Conservation (phyloP, 2,329 filamentous ascomycete species). For the Nothopassalora personata region DNA sequence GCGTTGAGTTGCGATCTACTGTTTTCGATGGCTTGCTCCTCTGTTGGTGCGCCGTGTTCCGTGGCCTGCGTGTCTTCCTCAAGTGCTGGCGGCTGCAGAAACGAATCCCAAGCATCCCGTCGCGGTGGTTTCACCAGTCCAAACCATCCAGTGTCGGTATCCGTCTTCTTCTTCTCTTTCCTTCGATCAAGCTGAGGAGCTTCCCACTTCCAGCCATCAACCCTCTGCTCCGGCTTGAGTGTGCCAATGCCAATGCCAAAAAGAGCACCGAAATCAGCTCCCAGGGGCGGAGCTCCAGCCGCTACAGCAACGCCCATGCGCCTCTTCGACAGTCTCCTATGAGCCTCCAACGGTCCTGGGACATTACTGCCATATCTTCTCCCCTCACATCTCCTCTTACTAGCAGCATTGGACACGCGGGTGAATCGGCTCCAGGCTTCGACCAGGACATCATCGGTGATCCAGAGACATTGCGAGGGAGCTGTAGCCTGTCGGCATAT, state of each 20-base stretch:
- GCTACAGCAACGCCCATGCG: slow-evolving; percentile 42
- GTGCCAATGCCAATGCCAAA: slow-evolving; percentile 22
- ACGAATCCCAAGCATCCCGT: slow-evolving; percentile 9
- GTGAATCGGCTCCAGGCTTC: slow-evolving; percentile 49
- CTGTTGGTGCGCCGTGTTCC: slow-evolving; percentile 6
- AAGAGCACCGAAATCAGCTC: slow-evolving; percentile 27
- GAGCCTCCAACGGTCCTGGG: slow-evolving; percentile 59
- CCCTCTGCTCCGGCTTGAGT: slow-evolving; percentile 5
- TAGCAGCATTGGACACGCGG: slow-evolving; percentile 30
- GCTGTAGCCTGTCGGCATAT: slow-evolving; percentile 14
- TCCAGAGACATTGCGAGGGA: slow-evolving; percentile 49
- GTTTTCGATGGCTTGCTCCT: slow-evolving; percentile 8
- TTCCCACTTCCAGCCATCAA: slow-evolving; percentile 22
- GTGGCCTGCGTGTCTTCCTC: neutral
- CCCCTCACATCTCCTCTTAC: slow-evolving; percentile 21
- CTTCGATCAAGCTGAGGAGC: slow-evolving; percentile 13
- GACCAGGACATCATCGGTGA: slow-evolving; percentile 53
- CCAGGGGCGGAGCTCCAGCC: slow-evolving; percentile 8
- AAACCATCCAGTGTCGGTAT: slow-evolving; percentile 15
- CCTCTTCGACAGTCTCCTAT: slow-evolving; percentile 51
- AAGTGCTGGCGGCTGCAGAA: slow-evolving; percentile 3
- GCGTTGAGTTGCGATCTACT: slow-evolving; percentile 22
- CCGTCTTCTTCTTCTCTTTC: slow-evolving; percentile 7
- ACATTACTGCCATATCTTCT: slow-evolving; percentile 55
- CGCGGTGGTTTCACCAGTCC: slow-evolving; percentile 4